Percentiles rank a stretch among this genome's conserved stretches.
Conservation (phyloP, 441 rosid genomes). For the Pelargonium cotyledonis region DNA sequence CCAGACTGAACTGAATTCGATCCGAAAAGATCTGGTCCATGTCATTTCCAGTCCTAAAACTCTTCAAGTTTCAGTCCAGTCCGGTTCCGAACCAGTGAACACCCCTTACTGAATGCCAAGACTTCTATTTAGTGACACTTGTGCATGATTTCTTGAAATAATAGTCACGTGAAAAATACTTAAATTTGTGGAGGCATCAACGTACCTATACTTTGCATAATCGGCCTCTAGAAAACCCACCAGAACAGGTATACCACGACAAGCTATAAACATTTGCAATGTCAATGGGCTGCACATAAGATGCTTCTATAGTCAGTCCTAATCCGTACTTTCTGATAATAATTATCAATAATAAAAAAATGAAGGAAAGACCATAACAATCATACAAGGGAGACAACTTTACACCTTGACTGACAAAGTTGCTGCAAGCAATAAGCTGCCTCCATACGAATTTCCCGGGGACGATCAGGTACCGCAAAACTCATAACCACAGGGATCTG, state of each 20-base stretch:
- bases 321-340: slow-evolving; percentile 17
- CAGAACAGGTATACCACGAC: slow-evolving; percentile 87
- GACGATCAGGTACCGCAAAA: slow-evolving; percentile 70
- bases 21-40: no score
- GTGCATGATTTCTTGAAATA: background rate
- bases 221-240: slow-evolving; percentile 96
- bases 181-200: background rate
- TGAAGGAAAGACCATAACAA: slow-evolving; percentile 11
- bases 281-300: slow-evolving; percentile 68
- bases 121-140: background rate
- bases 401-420: slow-evolving; percentile 94
- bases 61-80: no score
- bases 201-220: slow-evolving; percentile 88
- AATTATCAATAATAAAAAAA: background rate
- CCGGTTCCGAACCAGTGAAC: no score
- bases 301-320: slow-evolving; percentile 24
- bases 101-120: background rate
- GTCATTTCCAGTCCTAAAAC: no score
- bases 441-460: slow-evolving; percentile 88
- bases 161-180: background rate
- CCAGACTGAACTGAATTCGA: no score
- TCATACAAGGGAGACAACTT: slow-evolving; percentile 16
- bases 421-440: slow-evolving; percentile 93
- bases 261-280: slow-evolving; percentile 96
- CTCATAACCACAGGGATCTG: slow-evolving; percentile 86